phyloP scores from a whole-genome alignment of 768 basidiomycete genomes.

The Auriscalpium vulgare region DNA sequence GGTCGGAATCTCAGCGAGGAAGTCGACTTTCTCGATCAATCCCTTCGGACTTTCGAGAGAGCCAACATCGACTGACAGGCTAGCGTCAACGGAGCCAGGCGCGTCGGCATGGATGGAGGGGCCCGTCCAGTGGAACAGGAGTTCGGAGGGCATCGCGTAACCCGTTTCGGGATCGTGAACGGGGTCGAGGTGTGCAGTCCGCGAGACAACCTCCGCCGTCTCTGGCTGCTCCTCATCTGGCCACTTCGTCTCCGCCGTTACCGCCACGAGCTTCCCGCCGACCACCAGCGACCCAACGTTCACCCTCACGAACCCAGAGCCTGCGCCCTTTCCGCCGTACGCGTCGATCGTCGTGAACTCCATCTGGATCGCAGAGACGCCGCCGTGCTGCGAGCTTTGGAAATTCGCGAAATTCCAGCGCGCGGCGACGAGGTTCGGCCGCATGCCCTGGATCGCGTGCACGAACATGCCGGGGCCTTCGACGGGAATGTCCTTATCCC shows the following conservation, averaged over 20 bases:
- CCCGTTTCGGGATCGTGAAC: slow-evolving; percentile 71
- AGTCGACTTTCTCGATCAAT: slow-evolving; percentile 87
- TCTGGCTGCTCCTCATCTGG: slow-evolving; percentile 47
- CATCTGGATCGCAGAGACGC: slow-evolving; percentile 88
- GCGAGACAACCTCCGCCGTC: slow-evolving; percentile 47
- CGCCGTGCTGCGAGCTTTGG: slow-evolving; percentile 63
- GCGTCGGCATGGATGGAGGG: slow-evolving; percentile 48
- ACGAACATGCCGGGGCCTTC: slow-evolving; percentile 79
- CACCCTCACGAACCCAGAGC: slow-evolving; percentile 76
- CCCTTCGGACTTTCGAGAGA: slow-evolving; percentile 52
- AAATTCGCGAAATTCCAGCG: slow-evolving; percentile 96
- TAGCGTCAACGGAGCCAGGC: slow-evolving; percentile 48
- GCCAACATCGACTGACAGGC: slow-evolving; percentile 51
- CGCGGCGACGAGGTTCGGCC: slow-evolving; percentile 86
- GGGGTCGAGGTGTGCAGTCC: slow-evolving; percentile 54
- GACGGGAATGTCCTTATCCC: slow-evolving; percentile 50
- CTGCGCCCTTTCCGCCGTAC: slow-evolving; percentile 72
- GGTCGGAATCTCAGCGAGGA: slow-evolving; percentile 90
- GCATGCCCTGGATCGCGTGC: slow-evolving; percentile 97
- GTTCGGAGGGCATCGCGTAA: slow-evolving; percentile 62
- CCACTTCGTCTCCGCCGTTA: slow-evolving; percentile 77
- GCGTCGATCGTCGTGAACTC: slow-evolving; percentile 82
- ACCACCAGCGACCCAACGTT: slow-evolving; percentile 84
- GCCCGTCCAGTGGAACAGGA: slow-evolving; percentile 75
- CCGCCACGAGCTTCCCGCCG: slow-evolving; percentile 63